Base-by-base conservation (phyloP, 805 yeast genomes). In the Teunomyces panamensis region DNA sequence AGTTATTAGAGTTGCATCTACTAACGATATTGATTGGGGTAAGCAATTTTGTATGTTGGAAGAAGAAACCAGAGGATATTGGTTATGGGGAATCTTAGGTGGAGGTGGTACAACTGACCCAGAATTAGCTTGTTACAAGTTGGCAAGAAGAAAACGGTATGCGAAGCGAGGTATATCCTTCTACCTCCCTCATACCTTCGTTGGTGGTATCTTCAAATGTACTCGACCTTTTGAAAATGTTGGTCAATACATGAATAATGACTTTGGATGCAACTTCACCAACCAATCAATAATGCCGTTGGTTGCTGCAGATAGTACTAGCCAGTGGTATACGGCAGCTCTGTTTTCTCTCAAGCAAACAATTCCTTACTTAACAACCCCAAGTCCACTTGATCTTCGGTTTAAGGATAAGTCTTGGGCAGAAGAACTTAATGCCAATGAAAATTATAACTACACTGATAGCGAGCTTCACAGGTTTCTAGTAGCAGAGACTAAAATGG, bases 161-260 rank as follows among this genome's bases (percentile, higher is more conserved):
- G 78, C 80, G 0, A 60, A 59, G 9, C 66, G 81, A 43, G 62
- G 72, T 27, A 44, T 74, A 9, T 71, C 77, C 1, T 57, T 81
- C 5, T 82, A 72, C 56, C 65, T 79, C 11, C 88, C 89, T 0
- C 67, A 73, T 14, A 74, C 81, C 0, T 78, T 79, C 65, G 78
- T 86, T 2, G 92, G 91, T 5, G 89, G 83, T 0, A 54, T 85
- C 2, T 86, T 75, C 60, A 73, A 73, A 46, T 81, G 87, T 55
- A 64, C 73, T 9, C 48, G 76, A 1, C 56, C 73, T 2, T 48
- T 56, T 14, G 63, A 48, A 51, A 45, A 27, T 49, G 35, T 51
- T 58, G 53, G 56, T 9, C 41, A 59, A 10, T 33, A 37, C 32
- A 48, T 55, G 20, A 46, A 51, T 1, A 55, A 63, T 32, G 56